Base-by-base conservation (phyloP, 306 rosid genomes). In the Gleditsia sinensis region DNA sequence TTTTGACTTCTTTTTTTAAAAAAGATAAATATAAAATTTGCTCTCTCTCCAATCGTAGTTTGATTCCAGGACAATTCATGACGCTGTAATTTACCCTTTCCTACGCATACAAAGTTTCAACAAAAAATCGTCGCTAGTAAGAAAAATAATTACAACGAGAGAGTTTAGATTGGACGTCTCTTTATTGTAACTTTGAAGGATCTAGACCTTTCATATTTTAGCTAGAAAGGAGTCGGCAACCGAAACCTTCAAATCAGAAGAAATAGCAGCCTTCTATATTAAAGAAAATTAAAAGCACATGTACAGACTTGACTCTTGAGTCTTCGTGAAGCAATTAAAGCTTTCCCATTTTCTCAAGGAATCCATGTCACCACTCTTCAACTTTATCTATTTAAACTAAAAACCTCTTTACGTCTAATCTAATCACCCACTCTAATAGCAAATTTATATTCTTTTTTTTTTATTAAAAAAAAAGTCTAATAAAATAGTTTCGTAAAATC, bases 301-400 rank as follows among this genome's bases (percentile, higher is more conserved):
- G 40, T 46, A 19, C 67, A 76, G 75, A 71, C 59, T 32, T 60
- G 72, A 80, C 71, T 67, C 75, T 49, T 59, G 76, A 74, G 56
- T 67, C 71, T 58, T 59, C 2, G 21, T 21, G 33, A 57, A 58
- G 65, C 46, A 59, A 23, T 36, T 46, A 57, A 66, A 56, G 3
- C 24, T 58, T 33, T 60, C 65, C 48, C 70, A 30, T 1, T 7
- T 14, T 23, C 12, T 24, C 65, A 66, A 76, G 43, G 3, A 46
- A 61, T 51, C 16, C 28, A 39, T 10, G 21, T 39, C 46, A 33
- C 27, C 66, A 46, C 58, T 45, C 43, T 10, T 61, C 74, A 54
- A 75, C 55, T 5, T 40, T n/a, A n/a, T n/a, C n/a, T n/a, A n/a
- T n/a, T n/a, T n/a, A n/a, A n/a, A n/a, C n/a, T n/a, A n/a, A n/a